Evolutionary conservation across 805 yeast species (phyloP), one percentile per base, ranked within the genome.

Genomic region (Lipomyces oligophaga): DNA sequence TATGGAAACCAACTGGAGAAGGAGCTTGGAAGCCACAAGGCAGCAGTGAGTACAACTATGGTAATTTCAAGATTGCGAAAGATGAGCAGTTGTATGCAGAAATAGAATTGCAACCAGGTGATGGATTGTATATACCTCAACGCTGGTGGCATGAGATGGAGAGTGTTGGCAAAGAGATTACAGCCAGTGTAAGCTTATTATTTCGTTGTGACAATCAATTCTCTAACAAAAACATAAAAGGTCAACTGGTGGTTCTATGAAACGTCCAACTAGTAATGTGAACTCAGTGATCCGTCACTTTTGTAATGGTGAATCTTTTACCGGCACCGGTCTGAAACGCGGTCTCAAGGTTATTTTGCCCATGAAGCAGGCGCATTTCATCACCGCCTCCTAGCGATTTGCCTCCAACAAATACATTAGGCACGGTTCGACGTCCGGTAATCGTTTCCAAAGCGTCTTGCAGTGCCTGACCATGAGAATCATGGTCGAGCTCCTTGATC

Each of bases 371-470:
- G 21, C 65, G 70, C 63, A 93, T 78, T 45, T 89, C 97, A 64
- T 87, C 96, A 33, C 79, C 78, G 2, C 98, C 98, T 32, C 98
- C 98, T 55, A 84, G 75, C 38, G 90, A 81, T 21, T 75, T 64
- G 6, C 84, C 83, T 45, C 80, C 83, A 43, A 90, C 76, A 43
- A 86, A 72, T 18, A 93, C 76, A 62, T 93, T 93, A 21, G 98
- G 98, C 11, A 93, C 98, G 0, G 97, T 90, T 24, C 68, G 68
- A 58, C 96, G 79, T 5, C 93, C 94, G 3, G 95, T 79, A 46
- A 74, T 65, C 41, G 73, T 70, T 15, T 74, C 82, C 42, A 93
- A 73, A 64, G 83, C 82, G 15, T 71, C 76, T 66, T 89, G 97
- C 50, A 93, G 72, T 52, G 76, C 83, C 2, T 68, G 64, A 1